These are phyloP conservation scores for Bruguiera sexangula DNA, from an alignment of 345 rosid genomes.

Conservation along the genomic window DNA sequence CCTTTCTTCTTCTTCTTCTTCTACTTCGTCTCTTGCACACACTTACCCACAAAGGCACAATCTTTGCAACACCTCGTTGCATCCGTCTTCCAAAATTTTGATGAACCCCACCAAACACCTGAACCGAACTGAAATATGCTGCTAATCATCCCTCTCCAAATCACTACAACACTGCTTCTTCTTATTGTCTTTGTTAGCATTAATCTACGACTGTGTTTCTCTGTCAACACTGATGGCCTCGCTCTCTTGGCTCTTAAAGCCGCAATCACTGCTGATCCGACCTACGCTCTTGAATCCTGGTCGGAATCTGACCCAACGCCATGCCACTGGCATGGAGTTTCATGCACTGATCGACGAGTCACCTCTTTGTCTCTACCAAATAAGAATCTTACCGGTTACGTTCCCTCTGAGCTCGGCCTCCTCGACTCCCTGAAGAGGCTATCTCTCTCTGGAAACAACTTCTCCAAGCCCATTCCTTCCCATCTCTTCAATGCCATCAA, in stretches of 20 bases:
- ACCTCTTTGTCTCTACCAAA: conserved; percentile 55
- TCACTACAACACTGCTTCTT: conserved; percentile 13
- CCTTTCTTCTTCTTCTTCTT: conserved; percentile 19
- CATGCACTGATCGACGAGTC: conserved; percentile 58
- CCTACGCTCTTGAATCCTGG: conserved; percentile 58
- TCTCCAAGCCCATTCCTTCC: conserved; percentile 57
- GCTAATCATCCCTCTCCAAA: conserved; percentile 1
- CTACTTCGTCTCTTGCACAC: neutral
- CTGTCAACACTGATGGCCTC: conserved; percentile 71
- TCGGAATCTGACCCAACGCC: conserved; percentile 69
- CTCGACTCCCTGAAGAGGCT: conserved; percentile 61
- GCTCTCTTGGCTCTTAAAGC: conserved; percentile 86
- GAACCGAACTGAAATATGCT: neutral
- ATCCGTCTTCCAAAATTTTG: neutral
- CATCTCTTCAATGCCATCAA: conserved; percentile 53
- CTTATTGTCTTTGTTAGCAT: conserved; percentile 4
- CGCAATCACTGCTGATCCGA: conserved; percentile 64
- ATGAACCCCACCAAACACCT: neutral
- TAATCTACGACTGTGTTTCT: conserved; percentile 22
- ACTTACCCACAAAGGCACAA: neutral
- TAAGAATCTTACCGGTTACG: conserved; percentile 58
- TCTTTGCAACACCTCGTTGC: conserved; percentile 73
- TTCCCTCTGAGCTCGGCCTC: conserved; percentile 84
- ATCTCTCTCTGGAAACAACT: conserved; percentile 58
- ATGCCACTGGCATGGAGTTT: conserved; percentile 75